These are phyloP conservation scores for Corymbia calophylla DNA, from an alignment of 441 rosid genomes.

Conservation along the genomic window DNA sequence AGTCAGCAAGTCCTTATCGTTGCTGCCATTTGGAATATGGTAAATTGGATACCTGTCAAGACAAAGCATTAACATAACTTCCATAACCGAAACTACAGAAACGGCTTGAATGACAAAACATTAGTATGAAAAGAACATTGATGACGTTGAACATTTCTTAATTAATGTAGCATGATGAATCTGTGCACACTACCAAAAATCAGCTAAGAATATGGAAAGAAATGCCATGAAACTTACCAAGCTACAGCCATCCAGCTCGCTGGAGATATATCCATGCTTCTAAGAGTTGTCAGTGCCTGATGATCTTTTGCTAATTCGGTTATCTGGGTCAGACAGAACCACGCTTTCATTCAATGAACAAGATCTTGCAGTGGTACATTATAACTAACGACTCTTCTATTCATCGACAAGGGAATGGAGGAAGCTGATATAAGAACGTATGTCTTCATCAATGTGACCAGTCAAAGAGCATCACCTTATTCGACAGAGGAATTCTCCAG, in stretches of 20 bases:
- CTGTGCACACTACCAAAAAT: neutral
- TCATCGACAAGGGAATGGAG: neutral
- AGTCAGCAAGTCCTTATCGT: conserved; percentile 52
- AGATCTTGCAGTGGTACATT: neutral
- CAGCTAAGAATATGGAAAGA: neutral
- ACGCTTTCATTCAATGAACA: neutral
- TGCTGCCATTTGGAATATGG: conserved; percentile 48
- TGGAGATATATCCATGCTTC: conserved; percentile 8
- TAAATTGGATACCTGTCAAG: conserved; percentile 70
- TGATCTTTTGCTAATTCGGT: neutral
- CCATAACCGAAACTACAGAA: neutral
- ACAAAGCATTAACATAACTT: neutral
- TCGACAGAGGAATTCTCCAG: conserved; percentile 52
- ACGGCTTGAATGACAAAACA: neutral
- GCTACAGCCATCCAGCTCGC: conserved; percentile 17
- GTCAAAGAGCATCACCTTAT: conserved; percentile 35
- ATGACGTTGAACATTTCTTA: neutral
- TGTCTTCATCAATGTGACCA: neutral
- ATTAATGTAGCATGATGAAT: neutral
- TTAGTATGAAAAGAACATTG: neutral
- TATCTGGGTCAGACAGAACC: conserved; percentile 1
- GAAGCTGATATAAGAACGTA: neutral
- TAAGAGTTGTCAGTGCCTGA: neutral
- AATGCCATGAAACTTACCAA: neutral
- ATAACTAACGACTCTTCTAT: neutral